These are phyloP conservation scores for Plasmodium chabaudi DNA, from an alignment of 169 alveolate genomes.

Conservation along the genomic window DNA sequence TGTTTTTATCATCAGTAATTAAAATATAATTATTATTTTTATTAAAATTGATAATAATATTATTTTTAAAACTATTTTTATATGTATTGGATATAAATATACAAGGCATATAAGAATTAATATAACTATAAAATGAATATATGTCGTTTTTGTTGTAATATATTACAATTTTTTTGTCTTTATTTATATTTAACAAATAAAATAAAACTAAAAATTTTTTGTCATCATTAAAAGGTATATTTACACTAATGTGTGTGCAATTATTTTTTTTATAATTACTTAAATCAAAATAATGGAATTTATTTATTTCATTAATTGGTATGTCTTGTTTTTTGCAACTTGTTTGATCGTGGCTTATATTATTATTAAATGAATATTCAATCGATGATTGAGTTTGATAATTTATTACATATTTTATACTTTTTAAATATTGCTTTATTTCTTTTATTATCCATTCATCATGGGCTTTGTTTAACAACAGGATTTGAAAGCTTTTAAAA, in stretches of 20 bases:
- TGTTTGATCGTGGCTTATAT: neutral
- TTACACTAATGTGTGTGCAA: conserved; percentile 35
- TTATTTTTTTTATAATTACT: conserved; percentile 15
- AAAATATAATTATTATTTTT: conserved; percentile 46
- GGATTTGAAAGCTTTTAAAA: conserved; percentile 3
- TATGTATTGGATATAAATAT: conserved; percentile 21
- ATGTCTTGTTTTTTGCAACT: neutral
- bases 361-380: neutral
- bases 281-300: conserved; percentile 23
- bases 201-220: conserved; percentile 59
- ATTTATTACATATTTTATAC: conserved; percentile 25
- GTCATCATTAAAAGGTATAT: conserved; percentile 66
- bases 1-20: conserved; percentile 48
- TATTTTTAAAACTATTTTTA: conserved; percentile 22
- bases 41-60: conserved; percentile 21
- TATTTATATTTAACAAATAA: conserved; percentile 19
- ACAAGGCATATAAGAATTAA: conserved; percentile 72
- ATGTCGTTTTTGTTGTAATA: conserved; percentile 58
- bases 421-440: conserved; percentile 22
- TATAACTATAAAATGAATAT: conserved; percentile 37
- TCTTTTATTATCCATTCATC: conserved; percentile 60
- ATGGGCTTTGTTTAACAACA: conserved; percentile 30
- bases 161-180: conserved; percentile 53
- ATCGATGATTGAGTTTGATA: neutral
- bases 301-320: neutral